Evolutionary conservation across 495 filamentous ascomycete species (phyloP).

Genomic region (Beverwykella pulmonaria): DNA sequence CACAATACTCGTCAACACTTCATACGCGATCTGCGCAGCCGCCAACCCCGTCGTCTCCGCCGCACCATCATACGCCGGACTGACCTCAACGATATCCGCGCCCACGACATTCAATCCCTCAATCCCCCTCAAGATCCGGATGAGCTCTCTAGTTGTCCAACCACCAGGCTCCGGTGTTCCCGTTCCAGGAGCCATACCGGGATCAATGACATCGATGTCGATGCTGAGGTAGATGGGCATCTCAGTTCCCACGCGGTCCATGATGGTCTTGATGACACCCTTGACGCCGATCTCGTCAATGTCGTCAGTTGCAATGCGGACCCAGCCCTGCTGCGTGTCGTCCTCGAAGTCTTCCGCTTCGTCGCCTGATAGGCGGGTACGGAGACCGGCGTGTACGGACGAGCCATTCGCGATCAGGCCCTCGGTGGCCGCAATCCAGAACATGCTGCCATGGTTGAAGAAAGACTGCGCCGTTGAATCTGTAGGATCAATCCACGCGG

Average conservation of each 20-base stretch:
- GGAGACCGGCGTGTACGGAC: slow-evolving; percentile 76
- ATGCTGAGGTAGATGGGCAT: slow-evolving; percentile 50
- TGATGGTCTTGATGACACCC: slow-evolving; percentile 51
- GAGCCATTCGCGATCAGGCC: slow-evolving; percentile 68
- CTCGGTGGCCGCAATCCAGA: slow-evolving; percentile 78
- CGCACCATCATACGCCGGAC: slow-evolving; percentile 55
- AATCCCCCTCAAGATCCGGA: slow-evolving; percentile 53
- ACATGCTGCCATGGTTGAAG: slow-evolving; percentile 86
- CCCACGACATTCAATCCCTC: slow-evolving; percentile 54
- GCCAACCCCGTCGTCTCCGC: slow-evolving; percentile 54
- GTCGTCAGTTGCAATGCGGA: slow-evolving; percentile 53
- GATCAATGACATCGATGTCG: slow-evolving; percentile 60
- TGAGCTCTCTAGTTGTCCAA: slow-evolving; percentile 56
- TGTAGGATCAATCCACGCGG: slow-evolving; percentile 60
- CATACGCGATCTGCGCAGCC: slow-evolving; percentile 54
- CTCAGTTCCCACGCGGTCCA: slow-evolving; percentile 50
- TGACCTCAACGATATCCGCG: slow-evolving; percentile 59
- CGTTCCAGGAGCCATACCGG: slow-evolving; percentile 56
- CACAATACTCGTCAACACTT: slow-evolving; percentile 50
- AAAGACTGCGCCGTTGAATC: slow-evolving; percentile 61
- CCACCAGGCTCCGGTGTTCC: slow-evolving; percentile 59
- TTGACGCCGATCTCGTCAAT: slow-evolving; percentile 54
- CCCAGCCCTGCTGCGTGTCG: slow-evolving; percentile 52
- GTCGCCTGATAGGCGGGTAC: slow-evolving; percentile 69
- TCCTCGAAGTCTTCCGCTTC: slow-evolving; percentile 68